A percentile compares a stretch with the other conserved stretches of the same genome.
These are phyloP conservation scores for Pseudopyricularia javanii DNA, from an alignment of 2,329 filamentous ascomycete genomes.

Conservation along the genomic window DNA sequence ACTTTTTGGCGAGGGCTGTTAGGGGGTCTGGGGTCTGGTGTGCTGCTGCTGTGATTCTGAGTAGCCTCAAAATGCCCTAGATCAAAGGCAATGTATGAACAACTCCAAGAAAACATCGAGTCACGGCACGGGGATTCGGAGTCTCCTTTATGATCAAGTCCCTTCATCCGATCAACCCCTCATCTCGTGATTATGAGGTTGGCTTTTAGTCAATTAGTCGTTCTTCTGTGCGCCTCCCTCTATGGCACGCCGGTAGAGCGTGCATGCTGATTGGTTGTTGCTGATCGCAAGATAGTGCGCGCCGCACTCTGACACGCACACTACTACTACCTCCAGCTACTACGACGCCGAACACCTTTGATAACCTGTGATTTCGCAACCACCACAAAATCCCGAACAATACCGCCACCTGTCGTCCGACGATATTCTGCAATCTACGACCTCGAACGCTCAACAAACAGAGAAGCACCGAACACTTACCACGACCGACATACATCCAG, in stretches of 20 bases:
- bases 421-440: too few relatives aligned
- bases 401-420: background rate
- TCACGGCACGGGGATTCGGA: background rate
- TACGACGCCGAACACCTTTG: background rate
- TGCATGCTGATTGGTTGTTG: background rate
- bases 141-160: background rate
- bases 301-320: background rate
- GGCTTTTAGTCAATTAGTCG: background rate
- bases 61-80: background rate
- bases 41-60: background rate
- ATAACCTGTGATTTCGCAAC: background rate
- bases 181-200: background rate
- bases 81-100: too few relatives aligned
- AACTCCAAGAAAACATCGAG: background rate
- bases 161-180: background rate
- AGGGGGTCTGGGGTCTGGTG: background rate
- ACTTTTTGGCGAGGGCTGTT: background rate
- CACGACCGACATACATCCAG: too few relatives aligned
- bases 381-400: background rate
- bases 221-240: background rate
- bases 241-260: background rate
- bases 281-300: background rate
- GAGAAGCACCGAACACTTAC: too few relatives aligned
- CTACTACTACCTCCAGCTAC: too few relatives aligned
- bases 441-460: too few relatives aligned